Base-by-base conservation (phyloP, 805 yeast genomes). In the Candida sithepensis region DNA sequence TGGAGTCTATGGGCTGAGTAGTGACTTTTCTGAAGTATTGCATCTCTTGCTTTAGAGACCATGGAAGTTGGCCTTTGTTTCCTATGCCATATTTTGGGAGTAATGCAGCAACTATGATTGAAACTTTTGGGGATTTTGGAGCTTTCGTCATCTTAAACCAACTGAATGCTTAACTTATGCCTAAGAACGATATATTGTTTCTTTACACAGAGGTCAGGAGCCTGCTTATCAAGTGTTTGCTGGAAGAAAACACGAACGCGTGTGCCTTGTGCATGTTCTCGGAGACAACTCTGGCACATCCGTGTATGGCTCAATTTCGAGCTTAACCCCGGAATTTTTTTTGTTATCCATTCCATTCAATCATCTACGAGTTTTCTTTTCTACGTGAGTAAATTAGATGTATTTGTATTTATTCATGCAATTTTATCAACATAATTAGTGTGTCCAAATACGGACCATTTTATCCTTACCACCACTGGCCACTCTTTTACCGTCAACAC, bases 391-490 rank as follows among this genome's bases (percentile, higher is more conserved):
- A n/a, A n/a, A n/a, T n/a, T 37, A 30, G 23, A 22, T 39, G 21
- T 19, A 45, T 21, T 19, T 47, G 26, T 20, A 22, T 23, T 20
- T 24, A 21, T 13, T 32, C 16, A 45, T 45, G 21, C 22, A 14
- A 6, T n/a, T 36, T 9, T 37, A 20, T 37, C 20, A 13, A 48
- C 42, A 41, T 43, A 40, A 43, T 55, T 62, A 84, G 61, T 84
- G 88, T n/a, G 94, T 81, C 99, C 99, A 94, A 49, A 94, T 71
- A 60, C 97, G 77, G 21, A 94, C 90, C 76, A 85, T 85, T 66
- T 91, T 94, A 66, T 94, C 99, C 63, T 90, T 91, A 44, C 99
- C 98, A 19, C 98, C 99, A 64, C 97, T 88, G n/a, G 92, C 96
- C 12, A 94, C 98, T 55, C 84, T 76, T 54, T 79, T 79, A 41